These are phyloP conservation scores for Echria macrotheca DNA, from an alignment of 495 filamentous ascomycete species.

Conservation along the genomic window DNA sequence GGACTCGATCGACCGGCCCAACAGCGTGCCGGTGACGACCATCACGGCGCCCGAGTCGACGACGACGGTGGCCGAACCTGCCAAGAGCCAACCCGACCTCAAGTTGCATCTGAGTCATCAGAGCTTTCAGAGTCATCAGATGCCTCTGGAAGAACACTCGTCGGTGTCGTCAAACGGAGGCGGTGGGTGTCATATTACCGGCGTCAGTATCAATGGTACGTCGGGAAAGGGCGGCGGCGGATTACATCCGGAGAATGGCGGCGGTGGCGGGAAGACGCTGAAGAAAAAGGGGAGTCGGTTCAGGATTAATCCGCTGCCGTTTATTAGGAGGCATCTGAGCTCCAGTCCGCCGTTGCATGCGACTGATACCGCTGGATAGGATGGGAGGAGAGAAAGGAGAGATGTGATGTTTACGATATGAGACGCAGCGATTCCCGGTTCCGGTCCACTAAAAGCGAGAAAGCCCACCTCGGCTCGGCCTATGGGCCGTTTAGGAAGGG, in stretches of 20 bases:
- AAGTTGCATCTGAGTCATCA: conserved; percentile 4
- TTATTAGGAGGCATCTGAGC: conserved; percentile 41
- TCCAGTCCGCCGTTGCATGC: conserved; percentile 34
- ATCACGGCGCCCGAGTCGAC: conserved; percentile 34
- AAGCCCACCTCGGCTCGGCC: too few species aligned
- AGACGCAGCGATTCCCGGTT: background rate
- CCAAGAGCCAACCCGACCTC: conserved; percentile 20
- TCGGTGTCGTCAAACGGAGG: background rate
- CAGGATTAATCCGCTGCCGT: conserved; percentile 39
- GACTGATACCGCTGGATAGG: conserved; percentile 23
- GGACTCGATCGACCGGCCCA: conserved; percentile 41
- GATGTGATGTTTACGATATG: too few species aligned
- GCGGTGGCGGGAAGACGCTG: conserved; percentile 26
- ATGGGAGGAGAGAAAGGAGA: too few species aligned
- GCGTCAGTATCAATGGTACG: conserved; percentile 21
- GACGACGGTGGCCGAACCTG: conserved; percentile 20
- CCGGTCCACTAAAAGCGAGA: too few species aligned
- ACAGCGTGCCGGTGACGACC: conserved; percentile 34
- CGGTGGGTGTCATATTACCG: conserved; percentile 2
- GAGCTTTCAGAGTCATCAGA: background rate
- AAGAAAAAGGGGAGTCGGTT: conserved; percentile 47
- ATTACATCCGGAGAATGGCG: conserved; percentile 16
- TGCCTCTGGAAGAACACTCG: background rate
- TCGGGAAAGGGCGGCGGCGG: conserved; percentile 20
- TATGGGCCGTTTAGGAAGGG: too few species aligned